Conservation (phyloP, 192 early-diverging fungal species). For the Linnemannia hyalina region DNA sequence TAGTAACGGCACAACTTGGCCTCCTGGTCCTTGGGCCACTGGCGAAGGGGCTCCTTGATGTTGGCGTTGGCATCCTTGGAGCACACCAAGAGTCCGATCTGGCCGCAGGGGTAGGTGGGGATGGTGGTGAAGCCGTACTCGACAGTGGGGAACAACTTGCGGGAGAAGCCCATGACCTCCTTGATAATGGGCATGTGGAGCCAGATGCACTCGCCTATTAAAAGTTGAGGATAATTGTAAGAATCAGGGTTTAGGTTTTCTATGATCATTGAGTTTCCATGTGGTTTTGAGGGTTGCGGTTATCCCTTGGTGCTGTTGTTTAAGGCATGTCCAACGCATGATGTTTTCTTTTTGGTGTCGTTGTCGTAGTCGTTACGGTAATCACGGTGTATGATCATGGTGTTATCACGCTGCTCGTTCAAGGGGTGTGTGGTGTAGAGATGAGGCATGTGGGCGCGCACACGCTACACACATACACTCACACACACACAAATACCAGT, state of each 20-base stretch:
- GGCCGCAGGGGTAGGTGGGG: constrained; percentile 98
- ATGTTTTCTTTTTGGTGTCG: background rate
- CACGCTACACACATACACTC: background rate
- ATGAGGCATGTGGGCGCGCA: background rate
- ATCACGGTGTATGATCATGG: background rate
- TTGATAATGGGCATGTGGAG: constrained; percentile 95
- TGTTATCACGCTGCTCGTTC: background rate
- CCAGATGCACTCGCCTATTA: constrained; percentile 95
- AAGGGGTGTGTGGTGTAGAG: background rate
- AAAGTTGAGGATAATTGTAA: background rate
- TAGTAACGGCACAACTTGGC: constrained; percentile 91
- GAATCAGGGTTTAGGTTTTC: background rate
- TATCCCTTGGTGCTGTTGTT: background rate
- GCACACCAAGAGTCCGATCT: constrained; percentile 97
- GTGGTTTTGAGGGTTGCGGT: background rate
- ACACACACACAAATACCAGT: too few relatives aligned
- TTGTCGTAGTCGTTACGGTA: background rate
- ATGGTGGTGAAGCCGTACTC: constrained; percentile 96
- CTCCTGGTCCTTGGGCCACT: constrained; percentile 84
- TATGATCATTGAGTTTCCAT: background rate
- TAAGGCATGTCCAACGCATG: background rate
- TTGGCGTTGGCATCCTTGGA: constrained; percentile 83
- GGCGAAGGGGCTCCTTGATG: constrained; percentile 83
- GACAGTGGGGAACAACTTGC: constrained; percentile 88
- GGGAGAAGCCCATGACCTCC: constrained; percentile 85